Conservation (phyloP, 192 early-diverging fungal genomes). For the Backusella parvicylindrica region DNA sequence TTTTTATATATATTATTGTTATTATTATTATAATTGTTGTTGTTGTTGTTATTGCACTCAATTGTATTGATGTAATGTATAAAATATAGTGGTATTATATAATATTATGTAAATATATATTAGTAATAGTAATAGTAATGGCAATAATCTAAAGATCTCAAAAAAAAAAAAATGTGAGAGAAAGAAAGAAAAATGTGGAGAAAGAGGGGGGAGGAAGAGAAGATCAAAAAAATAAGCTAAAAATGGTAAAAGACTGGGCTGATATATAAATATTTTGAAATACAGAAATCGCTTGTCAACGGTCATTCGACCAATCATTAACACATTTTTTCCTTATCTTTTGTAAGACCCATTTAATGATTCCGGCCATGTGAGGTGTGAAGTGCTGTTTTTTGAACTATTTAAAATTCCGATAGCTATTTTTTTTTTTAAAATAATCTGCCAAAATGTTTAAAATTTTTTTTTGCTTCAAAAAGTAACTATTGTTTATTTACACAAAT, state of each 20-base stretch:
- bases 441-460: neutral
- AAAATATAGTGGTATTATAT: neutral
- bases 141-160: neutral
- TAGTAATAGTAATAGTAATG: neutral
- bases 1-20: neutral
- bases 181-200: constrained; percentile 4
- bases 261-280: neutral
- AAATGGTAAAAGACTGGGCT: neutral
- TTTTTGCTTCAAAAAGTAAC: neutral
- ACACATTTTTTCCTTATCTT: neutral
- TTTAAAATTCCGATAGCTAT: neutral
- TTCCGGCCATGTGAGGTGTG: neutral
- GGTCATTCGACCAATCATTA: neutral
- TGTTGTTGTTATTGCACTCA: no score
- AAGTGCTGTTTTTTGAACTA: neutral
- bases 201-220: neutral
- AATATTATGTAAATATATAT: neutral
- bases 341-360: neutral
- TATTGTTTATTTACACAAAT: neutral
- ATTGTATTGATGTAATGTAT: neutral
- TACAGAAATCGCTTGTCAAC: neutral
- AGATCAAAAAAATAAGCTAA: neutral
- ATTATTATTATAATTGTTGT: neutral
- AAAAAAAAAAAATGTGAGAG: neutral
- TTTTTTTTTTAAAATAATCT: neutral